phyloP scores from a whole-genome alignment of 176 grass and related monocot genomes.

The Triticum timopheevii region DNA sequence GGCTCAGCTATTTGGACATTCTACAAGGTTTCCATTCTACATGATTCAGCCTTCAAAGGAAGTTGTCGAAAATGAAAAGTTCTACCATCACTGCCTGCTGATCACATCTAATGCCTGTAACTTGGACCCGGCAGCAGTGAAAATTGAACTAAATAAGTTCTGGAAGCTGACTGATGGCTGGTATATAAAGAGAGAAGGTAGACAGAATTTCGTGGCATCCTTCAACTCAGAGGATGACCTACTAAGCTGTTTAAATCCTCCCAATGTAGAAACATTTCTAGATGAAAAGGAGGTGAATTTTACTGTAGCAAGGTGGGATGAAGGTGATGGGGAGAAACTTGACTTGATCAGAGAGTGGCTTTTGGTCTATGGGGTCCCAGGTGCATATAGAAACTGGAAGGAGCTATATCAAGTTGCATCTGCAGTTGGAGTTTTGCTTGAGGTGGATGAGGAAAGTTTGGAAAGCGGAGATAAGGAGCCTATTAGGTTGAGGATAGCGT shows the following conservation, averaged over 20 bases:
- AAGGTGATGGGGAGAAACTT: background rate
- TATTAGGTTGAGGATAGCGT: slow-evolving; percentile 37
- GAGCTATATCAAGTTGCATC: slow-evolving; percentile 44
- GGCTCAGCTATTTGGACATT: slow-evolving; percentile 31
- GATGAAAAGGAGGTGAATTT: slow-evolving; percentile 22
- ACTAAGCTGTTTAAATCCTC: slow-evolving; percentile 25
- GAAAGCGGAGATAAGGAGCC: slow-evolving; percentile 18
- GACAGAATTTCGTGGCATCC: slow-evolving; percentile 20
- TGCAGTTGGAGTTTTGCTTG: slow-evolving; percentile 34
- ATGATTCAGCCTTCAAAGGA: slow-evolving; percentile 28
- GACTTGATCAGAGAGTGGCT: slow-evolving; percentile 31
- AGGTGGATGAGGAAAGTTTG: slow-evolving; percentile 39
- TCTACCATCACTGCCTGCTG: slow-evolving; percentile 14
- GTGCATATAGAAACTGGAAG: slow-evolving; percentile 38
- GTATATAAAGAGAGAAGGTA: slow-evolving; percentile 38
- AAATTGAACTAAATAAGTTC: slow-evolving; percentile 31
- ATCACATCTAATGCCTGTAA: slow-evolving; percentile 21
- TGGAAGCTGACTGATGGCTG: slow-evolving; percentile 29
- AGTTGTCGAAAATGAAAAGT: slow-evolving; percentile 14
- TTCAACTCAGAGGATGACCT: slow-evolving; percentile 32
- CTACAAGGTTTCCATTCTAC: slow-evolving; percentile 35
- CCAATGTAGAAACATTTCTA: slow-evolving; percentile 5
- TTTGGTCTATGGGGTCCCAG: slow-evolving; percentile 37
- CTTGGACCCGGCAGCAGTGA: slow-evolving; percentile 19
- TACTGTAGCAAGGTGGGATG: slow-evolving; percentile 25